A percentile compares a stretch with the other conserved stretches of the same genome.
Evolutionary conservation across 2,329 filamentous ascomycete genomes (phyloP).

Genomic region (Penicillium psychrosexuale): DNA sequence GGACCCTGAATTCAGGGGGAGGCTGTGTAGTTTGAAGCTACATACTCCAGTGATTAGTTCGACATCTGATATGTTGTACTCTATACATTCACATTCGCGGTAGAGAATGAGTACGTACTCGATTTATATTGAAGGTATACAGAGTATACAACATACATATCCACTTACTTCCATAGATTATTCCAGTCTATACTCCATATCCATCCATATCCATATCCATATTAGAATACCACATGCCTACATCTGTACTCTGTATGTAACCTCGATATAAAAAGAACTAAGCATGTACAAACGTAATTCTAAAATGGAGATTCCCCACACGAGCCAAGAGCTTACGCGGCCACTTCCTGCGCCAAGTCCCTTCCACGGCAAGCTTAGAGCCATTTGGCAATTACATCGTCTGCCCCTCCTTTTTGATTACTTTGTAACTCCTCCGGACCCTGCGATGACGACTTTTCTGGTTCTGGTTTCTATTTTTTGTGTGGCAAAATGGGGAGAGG

Average conservation of each 20-base stretch:
- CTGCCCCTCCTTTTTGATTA: slow-evolving; percentile 6
- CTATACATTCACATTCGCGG: neutral
- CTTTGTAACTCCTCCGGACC: neutral
- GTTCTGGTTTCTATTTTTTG: slow-evolving; percentile 5
- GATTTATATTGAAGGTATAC: neutral
- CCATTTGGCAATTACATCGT: neutral
- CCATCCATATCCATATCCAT: neutral
- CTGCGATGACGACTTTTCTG: slow-evolving; percentile 2
- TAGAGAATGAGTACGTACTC: neutral
- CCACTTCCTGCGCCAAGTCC: slow-evolving; percentile 23
- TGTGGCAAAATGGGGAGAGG: slow-evolving; percentile 6
- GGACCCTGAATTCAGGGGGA: slow-evolving; percentile 22
- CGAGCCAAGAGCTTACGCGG: slow-evolving; percentile 23
- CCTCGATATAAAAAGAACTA: neutral
- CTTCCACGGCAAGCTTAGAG: slow-evolving; percentile 23
- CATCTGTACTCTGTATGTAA: neutral
- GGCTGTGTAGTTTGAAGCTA: slow-evolving; percentile 20
- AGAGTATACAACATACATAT: neutral
- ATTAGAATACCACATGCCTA: neutral
- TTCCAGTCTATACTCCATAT: neutral
- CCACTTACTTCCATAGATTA: neutral
- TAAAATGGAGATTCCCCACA: slow-evolving; percentile 17
- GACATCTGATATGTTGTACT: neutral
- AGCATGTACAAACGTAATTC: neutral
- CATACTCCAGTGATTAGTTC: slow-evolving; percentile 2